Percentiles rank a stretch among this genome's conserved stretches.
phyloP scores from a whole-genome alignment of 352 stramenopile species.

The Globisporangium parvum region DNA sequence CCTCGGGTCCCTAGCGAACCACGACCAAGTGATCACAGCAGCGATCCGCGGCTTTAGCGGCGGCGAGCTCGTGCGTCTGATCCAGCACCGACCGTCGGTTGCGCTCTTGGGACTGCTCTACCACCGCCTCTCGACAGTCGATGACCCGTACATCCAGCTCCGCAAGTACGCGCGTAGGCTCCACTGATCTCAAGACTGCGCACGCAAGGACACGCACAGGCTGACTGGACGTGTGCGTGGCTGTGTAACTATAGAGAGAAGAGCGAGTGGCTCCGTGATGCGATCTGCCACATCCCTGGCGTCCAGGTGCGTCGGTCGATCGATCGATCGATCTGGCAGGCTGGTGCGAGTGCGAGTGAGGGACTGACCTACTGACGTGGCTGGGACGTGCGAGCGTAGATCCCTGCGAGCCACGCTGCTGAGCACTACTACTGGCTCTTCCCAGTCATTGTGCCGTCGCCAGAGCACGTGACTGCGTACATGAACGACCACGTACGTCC shows the following conservation, averaged over 20 bases:
- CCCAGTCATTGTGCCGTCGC: constrained; percentile 58
- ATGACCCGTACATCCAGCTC: constrained; percentile 65
- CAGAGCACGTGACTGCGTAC: constrained; percentile 40
- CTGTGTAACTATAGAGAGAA: constrained; percentile 29
- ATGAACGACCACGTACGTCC: constrained; percentile 65
- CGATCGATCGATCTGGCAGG: not conserved
- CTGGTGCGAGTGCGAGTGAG: too few relatives aligned
- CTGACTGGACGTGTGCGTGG: not conserved
- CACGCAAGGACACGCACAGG: not conserved
- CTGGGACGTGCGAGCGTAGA: constrained; percentile 22
- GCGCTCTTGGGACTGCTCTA: constrained; percentile 65
- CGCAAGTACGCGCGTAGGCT: constrained; percentile 34
- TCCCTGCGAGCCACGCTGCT: constrained; percentile 46
- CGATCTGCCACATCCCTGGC: constrained; percentile 47
- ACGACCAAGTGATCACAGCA: constrained; percentile 79
- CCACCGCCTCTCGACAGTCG: constrained; percentile 57
- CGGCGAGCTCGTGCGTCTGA: constrained; percentile 66
- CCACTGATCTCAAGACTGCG: not conserved
- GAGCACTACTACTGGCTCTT: constrained; percentile 85
- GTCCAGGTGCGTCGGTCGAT: constrained; percentile 29
- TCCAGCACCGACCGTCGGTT: constrained; percentile 74
- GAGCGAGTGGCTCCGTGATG: constrained; percentile 53
- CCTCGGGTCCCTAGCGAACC: constrained; percentile 29
- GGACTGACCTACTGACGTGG: not conserved
- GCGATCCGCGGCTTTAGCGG: constrained; percentile 78